Base-by-base conservation (phyloP, 2,329 filamentous ascomycete genomes). In the Acrodontium crateriforme region DNA sequence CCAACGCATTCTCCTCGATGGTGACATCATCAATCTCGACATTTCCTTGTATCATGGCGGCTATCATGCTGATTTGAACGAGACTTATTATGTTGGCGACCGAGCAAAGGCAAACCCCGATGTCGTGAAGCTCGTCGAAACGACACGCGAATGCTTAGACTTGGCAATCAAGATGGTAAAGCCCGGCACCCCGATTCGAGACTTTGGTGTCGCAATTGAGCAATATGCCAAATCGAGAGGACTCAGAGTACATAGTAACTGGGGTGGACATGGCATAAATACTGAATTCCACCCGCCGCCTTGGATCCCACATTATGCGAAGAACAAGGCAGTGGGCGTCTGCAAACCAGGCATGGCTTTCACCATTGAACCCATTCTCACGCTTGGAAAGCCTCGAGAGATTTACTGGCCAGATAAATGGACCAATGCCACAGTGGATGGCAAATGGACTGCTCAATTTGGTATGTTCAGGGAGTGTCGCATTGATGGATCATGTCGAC, bases 371-470 rank as follows among this genome's bases (percentile, higher is more conserved):
- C 87, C 87, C 9, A 95, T 95, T 85, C 83, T 94, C 50, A 83
- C 82, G 23, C 56, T 92, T 28, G 87, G 87, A 34, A 85, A 81
- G 35, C 80, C 91, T 56, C 73, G 74, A 37, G 87, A 94, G 49
- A 78, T 85, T 50, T 93, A 83, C 1, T 95, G 87, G 87, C 87
- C 87, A 0, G 87, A 95, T 53, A 82, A 94, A 62, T 95, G 87
- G 87, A 95, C 87, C 1, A 92, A 83, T 56, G 79, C 80, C 6
- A 95, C 87, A 0, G 71, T 77, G 32, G 87, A 94, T 51, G 87
- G 87, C 30, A 80, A 79, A 56, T 65, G 71, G 50, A 91, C 84
- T 10, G 87, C 87, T 6, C 87, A 95, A 52, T 95, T 95, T 48
- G 79, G 78, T 83, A 60, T 54, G 74, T 56, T 30, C n/a, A n/a